Conservation (phyloP, 2,329 filamentous ascomycete species). For the Fusarium bactridioides region DNA sequence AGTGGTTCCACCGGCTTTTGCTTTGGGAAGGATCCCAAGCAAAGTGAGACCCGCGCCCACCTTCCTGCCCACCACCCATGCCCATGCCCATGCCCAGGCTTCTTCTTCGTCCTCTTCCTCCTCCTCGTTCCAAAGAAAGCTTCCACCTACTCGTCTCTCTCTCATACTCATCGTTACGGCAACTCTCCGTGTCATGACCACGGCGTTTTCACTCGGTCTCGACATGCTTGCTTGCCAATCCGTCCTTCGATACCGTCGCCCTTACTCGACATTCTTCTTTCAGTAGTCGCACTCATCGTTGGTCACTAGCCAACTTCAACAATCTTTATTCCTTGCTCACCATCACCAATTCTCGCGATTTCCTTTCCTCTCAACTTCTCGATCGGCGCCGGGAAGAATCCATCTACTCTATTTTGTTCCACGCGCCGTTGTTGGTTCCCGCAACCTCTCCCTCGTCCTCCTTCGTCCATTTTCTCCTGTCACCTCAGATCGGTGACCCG, state of each 20-base stretch:
- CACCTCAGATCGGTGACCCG: slow-evolving; percentile 43
- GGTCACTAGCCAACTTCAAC: slow-evolving; percentile 26
- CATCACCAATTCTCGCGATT: slow-evolving; percentile 33
- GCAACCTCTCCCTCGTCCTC: slow-evolving; percentile 7
- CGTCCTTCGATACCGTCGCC: slow-evolving; percentile 33
- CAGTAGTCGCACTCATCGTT: slow-evolving; percentile 36
- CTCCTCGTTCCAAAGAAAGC: slow-evolving; percentile 27
- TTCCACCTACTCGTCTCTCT: slow-evolving; percentile 43
- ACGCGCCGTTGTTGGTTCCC: slow-evolving; percentile 1
- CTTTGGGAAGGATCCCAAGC: slow-evolving; percentile 10
- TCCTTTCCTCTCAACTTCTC: slow-evolving; percentile 2
- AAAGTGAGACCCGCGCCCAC: slow-evolving; percentile 31
- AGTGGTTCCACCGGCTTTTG: slow-evolving; percentile 16
- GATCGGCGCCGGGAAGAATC: neutral
- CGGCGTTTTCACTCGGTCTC: slow-evolving; percentile 27
- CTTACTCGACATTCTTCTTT: slow-evolving; percentile 31
- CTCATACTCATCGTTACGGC: slow-evolving; percentile 25
- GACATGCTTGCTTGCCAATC: slow-evolving; percentile 43
- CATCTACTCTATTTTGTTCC: neutral
- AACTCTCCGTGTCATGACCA: slow-evolving; percentile 34
- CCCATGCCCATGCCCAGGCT: slow-evolving; percentile 5
- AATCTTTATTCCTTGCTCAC: slow-evolving; percentile 20
- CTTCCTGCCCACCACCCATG: slow-evolving; percentile 21
- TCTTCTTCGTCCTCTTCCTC: slow-evolving; percentile 25
- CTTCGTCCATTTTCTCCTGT: slow-evolving; percentile 32